phyloP scores from a whole-genome alignment of 2,329 filamentous ascomycete genomes.

The Lasiodiplodia sp. region DNA sequence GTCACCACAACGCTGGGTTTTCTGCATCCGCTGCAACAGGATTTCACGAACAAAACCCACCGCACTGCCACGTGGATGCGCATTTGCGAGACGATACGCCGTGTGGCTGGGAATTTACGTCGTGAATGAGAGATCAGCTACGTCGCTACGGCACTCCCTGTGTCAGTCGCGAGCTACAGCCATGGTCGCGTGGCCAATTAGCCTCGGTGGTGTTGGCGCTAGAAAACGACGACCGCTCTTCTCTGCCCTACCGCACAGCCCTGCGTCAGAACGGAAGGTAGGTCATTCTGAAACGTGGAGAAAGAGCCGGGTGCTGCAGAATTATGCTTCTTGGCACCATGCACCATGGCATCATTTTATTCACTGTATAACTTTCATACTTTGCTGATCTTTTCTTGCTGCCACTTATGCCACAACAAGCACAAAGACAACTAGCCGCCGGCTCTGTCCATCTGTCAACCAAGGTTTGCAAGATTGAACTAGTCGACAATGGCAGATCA shows the following conservation, averaged over 20 bases:
- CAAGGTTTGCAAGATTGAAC: background rate
- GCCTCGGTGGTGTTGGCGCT: background rate
- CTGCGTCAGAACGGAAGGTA: background rate
- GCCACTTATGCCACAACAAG: background rate
- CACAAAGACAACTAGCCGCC: background rate
- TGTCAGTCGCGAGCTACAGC: background rate
- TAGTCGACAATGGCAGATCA: too few species aligned
- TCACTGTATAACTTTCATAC: background rate
- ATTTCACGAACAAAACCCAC: background rate
- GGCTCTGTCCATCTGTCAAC: background rate
- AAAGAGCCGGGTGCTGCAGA: background rate
- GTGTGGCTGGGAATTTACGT: background rate
- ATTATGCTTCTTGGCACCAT: background rate
- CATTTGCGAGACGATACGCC: background rate
- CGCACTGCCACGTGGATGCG: background rate
- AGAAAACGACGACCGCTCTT: background rate
- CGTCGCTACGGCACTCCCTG: background rate
- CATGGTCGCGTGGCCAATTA: constrained; percentile 1
- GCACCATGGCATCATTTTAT: background rate
- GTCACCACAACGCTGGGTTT: background rate
- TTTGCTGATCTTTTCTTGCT: background rate
- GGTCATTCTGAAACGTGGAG: background rate
- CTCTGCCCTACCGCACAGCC: background rate
- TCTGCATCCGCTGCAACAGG: background rate
- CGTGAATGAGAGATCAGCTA: background rate